Evolutionary conservation across 495 filamentous ascomycete species (phyloP), one percentile per base, ranked within the genome.

Genomic region (Penicillium malachiteum): DNA sequence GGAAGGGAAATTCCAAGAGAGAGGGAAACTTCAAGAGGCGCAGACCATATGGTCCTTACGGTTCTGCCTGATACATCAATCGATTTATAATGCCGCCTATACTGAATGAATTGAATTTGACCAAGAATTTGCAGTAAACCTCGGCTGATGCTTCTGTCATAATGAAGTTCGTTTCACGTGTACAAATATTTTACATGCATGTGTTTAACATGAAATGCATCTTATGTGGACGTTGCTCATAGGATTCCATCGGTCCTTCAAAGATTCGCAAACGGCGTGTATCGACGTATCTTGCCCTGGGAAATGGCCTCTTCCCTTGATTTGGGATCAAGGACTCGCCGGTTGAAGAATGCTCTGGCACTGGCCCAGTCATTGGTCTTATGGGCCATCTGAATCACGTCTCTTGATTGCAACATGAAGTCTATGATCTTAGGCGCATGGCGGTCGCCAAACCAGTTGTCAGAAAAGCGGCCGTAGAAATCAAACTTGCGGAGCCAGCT

Each of bases 391-490:
- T 43, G 40, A 18, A 43, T 13, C 40, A 45, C 47, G 32, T 49
- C 47, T 17, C 47, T 31, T 16, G 47, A 49, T 33, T 34, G 47
- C 31, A 33, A 35, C 47, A 49, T 49, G 32, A 49, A 49, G 31
- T 37, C 31, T 6, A 49, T 49, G 31, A 49, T 49, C 32, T 17
- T 49, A 8, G 47, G 47, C 31, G 32, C 47, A 30, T 18, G 31
- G 47, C 47, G 47, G 32, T 49, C 47, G 47, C 32, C 47, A 32
- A 49, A 49, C 47, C 47, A 49, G 47, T 49, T 10, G 32, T 49
- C 47, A 18, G 47, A 37, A 49, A 49, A 49, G 8, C 32, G n/a
- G n/a, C 47, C 32, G 32, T 49, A 49, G 17, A 17, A 14, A 9
- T 49, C 35, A 9, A 49, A 49, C 32, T 49, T 49, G 47, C 32